Evolutionary conservation across 768 basidiomycete genomes (phyloP).

Genomic region (Cantharellus cinnabarinus): DNA sequence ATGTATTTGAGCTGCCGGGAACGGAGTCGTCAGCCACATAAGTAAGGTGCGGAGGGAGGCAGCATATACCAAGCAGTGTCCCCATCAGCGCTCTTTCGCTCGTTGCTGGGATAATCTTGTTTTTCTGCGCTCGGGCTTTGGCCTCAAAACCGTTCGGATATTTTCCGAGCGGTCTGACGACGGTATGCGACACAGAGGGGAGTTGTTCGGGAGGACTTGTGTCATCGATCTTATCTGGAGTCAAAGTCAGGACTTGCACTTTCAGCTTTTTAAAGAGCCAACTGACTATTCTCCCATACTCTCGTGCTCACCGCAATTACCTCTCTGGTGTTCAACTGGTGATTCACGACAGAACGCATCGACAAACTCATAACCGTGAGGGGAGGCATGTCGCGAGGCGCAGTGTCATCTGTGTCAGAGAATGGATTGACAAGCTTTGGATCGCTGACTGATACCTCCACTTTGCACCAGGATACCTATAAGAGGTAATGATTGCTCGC

Average conservation of each 20-base stretch:
- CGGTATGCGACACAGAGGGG: slow-evolving; percentile 66
- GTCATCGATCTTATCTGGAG: slow-evolving; percentile 69
- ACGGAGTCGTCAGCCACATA: background rate
- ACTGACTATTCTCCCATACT: slow-evolving; percentile 56
- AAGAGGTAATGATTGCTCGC: background rate
- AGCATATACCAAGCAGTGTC: slow-evolving; percentile 43
- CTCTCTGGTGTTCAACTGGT: slow-evolving; percentile 85
- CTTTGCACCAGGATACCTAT: slow-evolving; percentile 92
- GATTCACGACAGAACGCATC: slow-evolving; percentile 79
- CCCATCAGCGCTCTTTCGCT: slow-evolving; percentile 77
- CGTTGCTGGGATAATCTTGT: slow-evolving; percentile 43
- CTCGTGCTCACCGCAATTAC: slow-evolving; percentile 69
- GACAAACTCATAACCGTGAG: slow-evolving; percentile 81
- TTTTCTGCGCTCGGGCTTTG: slow-evolving; percentile 38
- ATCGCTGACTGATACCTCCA: slow-evolving; percentile 64
- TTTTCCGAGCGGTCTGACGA: slow-evolving; percentile 71
- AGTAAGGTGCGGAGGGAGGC: background rate
- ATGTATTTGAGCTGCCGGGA: slow-evolving; percentile 39
- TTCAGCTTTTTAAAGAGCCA: background rate
- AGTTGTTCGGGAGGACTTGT: slow-evolving; percentile 75
- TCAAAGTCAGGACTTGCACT: background rate
- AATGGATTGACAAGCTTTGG: slow-evolving; percentile 83
- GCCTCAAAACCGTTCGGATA: slow-evolving; percentile 74
- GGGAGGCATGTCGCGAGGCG: slow-evolving; percentile 67
- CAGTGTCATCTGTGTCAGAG: slow-evolving; percentile 42